Percentiles rank a stretch among this genome's conserved stretches.
Conservation (phyloP, 495 filamentous ascomycete species). For the Platismatia glauca region DNA sequence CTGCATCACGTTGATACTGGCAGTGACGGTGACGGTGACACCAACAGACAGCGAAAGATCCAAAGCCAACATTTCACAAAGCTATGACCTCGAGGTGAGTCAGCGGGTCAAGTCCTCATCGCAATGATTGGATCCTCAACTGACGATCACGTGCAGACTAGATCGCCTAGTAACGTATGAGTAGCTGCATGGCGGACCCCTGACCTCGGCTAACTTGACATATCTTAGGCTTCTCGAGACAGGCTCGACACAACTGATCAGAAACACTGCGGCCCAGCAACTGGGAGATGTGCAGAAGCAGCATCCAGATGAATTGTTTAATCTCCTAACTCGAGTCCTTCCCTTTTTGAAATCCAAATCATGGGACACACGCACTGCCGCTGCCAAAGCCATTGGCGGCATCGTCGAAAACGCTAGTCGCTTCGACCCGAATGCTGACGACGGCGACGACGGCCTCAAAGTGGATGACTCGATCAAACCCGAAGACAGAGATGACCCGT, state of each 20-base stretch:
- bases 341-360: constrained; percentile 86
- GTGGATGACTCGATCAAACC: constrained; percentile 44
- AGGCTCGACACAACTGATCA: constrained; percentile 86
- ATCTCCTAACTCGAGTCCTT: constrained; percentile 88
- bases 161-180: constrained; percentile 92
- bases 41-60: neutral
- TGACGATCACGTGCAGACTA: constrained; percentile 45
- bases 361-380: constrained; percentile 89
- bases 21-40: neutral
- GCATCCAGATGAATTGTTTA: constrained; percentile 95
- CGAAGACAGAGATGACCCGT: constrained; percentile 27
- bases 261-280: constrained; percentile 93
- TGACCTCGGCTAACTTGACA: constrained; percentile 5
- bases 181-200: constrained; percentile 11
- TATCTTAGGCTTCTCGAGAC: constrained; percentile 79
- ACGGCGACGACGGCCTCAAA: constrained; percentile 52
- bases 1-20: neutral
- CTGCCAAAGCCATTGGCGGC: constrained; percentile 84
- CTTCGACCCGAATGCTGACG: constrained; percentile 78
- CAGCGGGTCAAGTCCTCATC: neutral
- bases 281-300: constrained; percentile 95
- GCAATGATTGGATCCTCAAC: constrained; percentile 11
- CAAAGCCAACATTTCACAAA: neutral
- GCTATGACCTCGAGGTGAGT: constrained; percentile 49
- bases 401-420: constrained; percentile 81